phyloP scores from a whole-genome alignment of 768 basidiomycete genomes.

The Termitomyces heimii region DNA sequence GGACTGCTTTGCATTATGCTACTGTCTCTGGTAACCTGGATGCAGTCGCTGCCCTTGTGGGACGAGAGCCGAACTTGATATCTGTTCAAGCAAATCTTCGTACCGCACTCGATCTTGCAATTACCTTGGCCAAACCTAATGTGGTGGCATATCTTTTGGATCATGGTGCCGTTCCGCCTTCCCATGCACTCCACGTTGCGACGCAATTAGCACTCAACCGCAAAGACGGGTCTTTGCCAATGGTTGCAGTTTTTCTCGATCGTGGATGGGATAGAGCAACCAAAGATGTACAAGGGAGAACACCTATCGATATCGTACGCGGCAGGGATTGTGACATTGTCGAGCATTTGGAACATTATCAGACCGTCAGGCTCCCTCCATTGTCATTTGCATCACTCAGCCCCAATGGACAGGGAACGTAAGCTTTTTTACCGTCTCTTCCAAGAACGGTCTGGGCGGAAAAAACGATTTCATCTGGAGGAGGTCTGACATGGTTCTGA shows the following conservation, averaged over 20 bases:
- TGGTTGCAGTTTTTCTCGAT: background rate
- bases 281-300: background rate
- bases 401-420: background rate
- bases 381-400: background rate
- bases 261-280: background rate
- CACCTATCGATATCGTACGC: background rate
- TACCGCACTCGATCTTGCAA: background rate
- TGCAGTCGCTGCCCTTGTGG: background rate
- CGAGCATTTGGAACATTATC: background rate
- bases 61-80: background rate
- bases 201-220: background rate
- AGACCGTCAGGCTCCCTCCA: background rate
- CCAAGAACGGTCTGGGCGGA: too few relatives aligned
- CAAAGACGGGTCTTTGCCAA: background rate
- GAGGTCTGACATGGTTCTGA: too few relatives aligned
- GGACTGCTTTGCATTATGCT: background rate
- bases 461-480: too few relatives aligned
- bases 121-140: background rate
- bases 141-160: background rate
- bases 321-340: background rate
- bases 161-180: background rate
- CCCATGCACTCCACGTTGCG: background rate
- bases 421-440: background rate
- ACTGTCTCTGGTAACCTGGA: background rate
- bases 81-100: background rate